Conservation (phyloP, 192 early-diverging fungal genomes). For the Thamnidium elegans region DNA sequence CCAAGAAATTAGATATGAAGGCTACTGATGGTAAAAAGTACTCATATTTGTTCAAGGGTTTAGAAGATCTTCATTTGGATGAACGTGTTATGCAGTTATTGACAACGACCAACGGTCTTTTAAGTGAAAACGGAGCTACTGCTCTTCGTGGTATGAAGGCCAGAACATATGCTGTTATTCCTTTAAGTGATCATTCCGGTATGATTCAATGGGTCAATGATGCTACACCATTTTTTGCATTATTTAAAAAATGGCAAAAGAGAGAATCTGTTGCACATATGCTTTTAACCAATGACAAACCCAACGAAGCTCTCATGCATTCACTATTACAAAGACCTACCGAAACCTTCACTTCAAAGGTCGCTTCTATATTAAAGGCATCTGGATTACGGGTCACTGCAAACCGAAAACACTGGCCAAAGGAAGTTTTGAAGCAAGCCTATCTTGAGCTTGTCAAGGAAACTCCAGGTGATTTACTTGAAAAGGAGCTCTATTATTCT, state of each 20-base stretch:
- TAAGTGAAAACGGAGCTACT: constrained; percentile 51
- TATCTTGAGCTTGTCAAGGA: constrained; percentile 60
- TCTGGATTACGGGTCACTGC: constrained; percentile 49
- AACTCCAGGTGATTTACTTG: constrained; percentile 63
- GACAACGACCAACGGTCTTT: constrained; percentile 55
- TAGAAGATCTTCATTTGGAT: constrained; percentile 91
- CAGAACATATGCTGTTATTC: constrained; percentile 69
- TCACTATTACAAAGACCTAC: constrained; percentile 47
- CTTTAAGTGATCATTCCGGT: constrained; percentile 83
- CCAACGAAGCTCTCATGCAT: constrained; percentile 25
- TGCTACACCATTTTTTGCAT: constrained; percentile 71
- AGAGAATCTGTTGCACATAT: constrained; percentile 58
- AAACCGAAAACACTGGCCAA: constrained; percentile 70
- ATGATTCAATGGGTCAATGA: constrained; percentile 95
- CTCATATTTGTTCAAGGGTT: constrained; percentile 86
- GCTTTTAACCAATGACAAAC: constrained; percentile 39
- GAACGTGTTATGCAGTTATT: constrained; percentile 88
- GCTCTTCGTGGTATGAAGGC: constrained; percentile 38
- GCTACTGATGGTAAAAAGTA: constrained; percentile 55
- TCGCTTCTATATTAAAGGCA: constrained; percentile 55
- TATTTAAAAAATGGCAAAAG: constrained; percentile 78
- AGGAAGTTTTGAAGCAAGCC: constrained; percentile 50
- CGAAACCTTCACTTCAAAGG: constrained; percentile 80
- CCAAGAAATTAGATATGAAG: constrained; percentile 75
- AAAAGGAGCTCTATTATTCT: constrained; percentile 64